phyloP scores from a whole-genome alignment of 768 basidiomycete species.

The Mrakia hoshinonis region DNA sequence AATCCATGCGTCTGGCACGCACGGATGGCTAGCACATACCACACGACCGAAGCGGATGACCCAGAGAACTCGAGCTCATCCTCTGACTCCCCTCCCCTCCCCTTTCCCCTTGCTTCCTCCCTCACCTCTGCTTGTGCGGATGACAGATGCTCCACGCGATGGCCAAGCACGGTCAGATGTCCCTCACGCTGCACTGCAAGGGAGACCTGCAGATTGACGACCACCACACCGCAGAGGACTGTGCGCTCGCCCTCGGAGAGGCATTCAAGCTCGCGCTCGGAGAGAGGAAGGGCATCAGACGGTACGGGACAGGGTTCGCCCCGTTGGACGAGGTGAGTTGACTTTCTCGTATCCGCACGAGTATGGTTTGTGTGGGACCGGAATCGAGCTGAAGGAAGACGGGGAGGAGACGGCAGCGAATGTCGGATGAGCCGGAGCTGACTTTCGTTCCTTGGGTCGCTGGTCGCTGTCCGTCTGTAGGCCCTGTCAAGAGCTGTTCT shows the following conservation, averaged over 20 bases:
- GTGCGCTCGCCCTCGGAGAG: conserved; percentile 43
- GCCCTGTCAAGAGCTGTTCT: conserved; percentile 92
- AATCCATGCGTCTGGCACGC: too few species aligned
- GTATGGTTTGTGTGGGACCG: conserved; percentile 56
- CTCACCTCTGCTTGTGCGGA: background rate
- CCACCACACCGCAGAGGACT: conserved; percentile 97
- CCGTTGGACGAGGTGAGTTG: conserved; percentile 81
- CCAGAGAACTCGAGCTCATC: too few species aligned
- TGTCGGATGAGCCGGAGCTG: background rate
- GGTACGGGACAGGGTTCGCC: conserved; percentile 94
- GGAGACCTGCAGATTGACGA: conserved; percentile 98
- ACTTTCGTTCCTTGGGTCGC: background rate
- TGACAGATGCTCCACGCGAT: conserved; percentile 94
- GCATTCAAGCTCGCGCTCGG: conserved; percentile 94
- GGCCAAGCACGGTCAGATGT: conserved; percentile 94
- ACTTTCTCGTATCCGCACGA: background rate
- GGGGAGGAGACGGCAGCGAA: background rate
- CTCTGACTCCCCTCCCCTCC: conserved; percentile 4
- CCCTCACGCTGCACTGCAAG: conserved; percentile 77
- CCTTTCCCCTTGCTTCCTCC: background rate
- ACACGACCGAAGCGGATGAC: too few species aligned
- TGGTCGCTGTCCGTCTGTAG: conserved; percentile 46
- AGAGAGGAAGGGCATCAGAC: conserved; percentile 82
- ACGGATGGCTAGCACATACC: too few species aligned
- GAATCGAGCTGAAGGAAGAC: conserved; percentile 75